Conservation (phyloP, 2,329 filamentous ascomycete species). For the Monosporascus ibericus region DNA sequence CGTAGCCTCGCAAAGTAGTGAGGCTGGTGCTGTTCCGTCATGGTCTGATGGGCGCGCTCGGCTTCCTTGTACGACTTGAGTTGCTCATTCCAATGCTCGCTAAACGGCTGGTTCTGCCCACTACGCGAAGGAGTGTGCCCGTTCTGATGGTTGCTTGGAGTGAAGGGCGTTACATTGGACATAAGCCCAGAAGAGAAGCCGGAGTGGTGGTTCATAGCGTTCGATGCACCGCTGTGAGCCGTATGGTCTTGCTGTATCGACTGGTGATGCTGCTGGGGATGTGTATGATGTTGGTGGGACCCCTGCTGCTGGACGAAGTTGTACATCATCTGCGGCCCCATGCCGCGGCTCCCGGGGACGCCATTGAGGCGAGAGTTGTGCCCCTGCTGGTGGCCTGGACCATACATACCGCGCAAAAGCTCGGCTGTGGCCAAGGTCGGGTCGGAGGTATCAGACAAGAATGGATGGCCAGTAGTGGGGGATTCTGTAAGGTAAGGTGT, state of each 20-base stretch:
- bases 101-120: conserved; percentile 46
- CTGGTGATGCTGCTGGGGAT: conserved; percentile 56
- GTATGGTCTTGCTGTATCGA: conserved; percentile 53
- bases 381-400: conserved; percentile 64
- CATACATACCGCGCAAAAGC: conserved; percentile 58
- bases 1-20: conserved; percentile 69
- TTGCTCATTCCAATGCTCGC: conserved; percentile 83
- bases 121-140: conserved; percentile 45
- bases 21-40: conserved; percentile 58
- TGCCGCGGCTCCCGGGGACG: conserved; percentile 52
- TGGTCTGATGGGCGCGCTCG: conserved; percentile 65
- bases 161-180: conserved; percentile 57
- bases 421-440: conserved; percentile 1
- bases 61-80: conserved; percentile 72
- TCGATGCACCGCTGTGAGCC: conserved; percentile 46
- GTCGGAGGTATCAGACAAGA: not conserved
- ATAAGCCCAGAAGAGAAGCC: conserved; percentile 58
- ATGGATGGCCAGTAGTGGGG: conserved; percentile 26
- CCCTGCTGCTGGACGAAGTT: conserved; percentile 39
- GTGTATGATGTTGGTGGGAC: conserved; percentile 54
- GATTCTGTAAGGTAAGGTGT: conserved; percentile 34
- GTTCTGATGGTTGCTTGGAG: conserved; percentile 48
- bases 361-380: conserved; percentile 74
- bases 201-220: conserved; percentile 50
- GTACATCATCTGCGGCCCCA: conserved; percentile 57